Percentiles rank a stretch among this genome's conserved stretches.
Conservation (phyloP, 345 rosid genomes). For the Acer negundo region DNA sequence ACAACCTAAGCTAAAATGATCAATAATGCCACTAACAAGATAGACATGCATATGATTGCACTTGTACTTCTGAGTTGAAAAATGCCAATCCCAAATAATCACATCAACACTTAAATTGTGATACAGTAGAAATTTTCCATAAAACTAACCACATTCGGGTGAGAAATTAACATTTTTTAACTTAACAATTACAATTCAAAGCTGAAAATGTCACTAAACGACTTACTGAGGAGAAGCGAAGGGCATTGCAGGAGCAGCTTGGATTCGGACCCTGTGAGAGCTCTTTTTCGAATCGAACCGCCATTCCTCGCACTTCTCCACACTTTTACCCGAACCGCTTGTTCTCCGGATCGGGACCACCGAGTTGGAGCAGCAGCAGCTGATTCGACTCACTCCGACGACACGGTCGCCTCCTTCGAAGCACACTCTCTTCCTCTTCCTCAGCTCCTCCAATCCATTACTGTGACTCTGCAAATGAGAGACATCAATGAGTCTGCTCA, state of each 20-base stretch:
- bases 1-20: neutral
- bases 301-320: slow-evolving; percentile 61
- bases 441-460: slow-evolving; percentile 31
- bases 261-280: slow-evolving; percentile 53
- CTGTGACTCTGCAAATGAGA: slow-evolving; percentile 24
- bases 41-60: neutral
- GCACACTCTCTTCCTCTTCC: slow-evolving; percentile 34
- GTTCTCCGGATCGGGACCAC: slow-evolving; percentile 53
- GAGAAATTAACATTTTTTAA: neutral
- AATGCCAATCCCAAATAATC: too few species aligned
- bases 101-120: too few species aligned
- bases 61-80: too few species aligned
- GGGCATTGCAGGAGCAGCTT: slow-evolving; percentile 64
- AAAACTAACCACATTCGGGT: neutral
- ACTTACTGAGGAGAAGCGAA: slow-evolving; percentile 81
- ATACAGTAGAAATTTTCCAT: too few species aligned
- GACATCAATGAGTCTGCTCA: slow-evolving; percentile 23
- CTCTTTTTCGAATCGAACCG: slow-evolving; percentile 52
- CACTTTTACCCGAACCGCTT: slow-evolving; percentile 30
- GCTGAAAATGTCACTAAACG: neutral
- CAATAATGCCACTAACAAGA: neutral
- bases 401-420: slow-evolving; percentile 21
- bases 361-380: slow-evolving; percentile 65
- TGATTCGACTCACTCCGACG: slow-evolving; percentile 31
- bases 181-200: neutral